Evolutionary conservation across 305 asterid genomes (phyloP).

Genomic region (Vinca major): DNA sequence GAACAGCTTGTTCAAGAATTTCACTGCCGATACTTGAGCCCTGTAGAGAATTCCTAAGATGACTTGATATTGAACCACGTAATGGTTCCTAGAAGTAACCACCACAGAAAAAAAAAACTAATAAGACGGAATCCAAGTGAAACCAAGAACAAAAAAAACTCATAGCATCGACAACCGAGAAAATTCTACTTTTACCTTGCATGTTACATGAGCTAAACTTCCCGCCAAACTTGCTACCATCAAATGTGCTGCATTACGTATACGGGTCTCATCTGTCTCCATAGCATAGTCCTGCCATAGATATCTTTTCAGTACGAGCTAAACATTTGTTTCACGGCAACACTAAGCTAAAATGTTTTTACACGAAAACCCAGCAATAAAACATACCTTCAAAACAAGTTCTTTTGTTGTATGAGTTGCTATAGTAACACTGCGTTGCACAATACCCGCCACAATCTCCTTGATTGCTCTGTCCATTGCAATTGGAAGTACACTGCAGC

Average conservation of each 20-base stretch:
- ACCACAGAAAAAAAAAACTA: background rate
- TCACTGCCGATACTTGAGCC: slow-evolving; percentile 47
- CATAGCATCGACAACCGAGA: slow-evolving; percentile 5
- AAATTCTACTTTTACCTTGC: slow-evolving; percentile 59
- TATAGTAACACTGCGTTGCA: slow-evolving; percentile 91
- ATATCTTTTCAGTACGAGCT: background rate
- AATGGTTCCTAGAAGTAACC: slow-evolving; percentile 63
- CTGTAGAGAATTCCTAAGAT: slow-evolving; percentile 81
- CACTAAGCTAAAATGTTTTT: background rate
- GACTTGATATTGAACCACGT: slow-evolving; percentile 73
- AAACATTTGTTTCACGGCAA: background rate
- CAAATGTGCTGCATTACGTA: slow-evolving; percentile 87
- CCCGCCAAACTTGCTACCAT: slow-evolving; percentile 99
- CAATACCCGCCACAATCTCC: slow-evolving; percentile 79
- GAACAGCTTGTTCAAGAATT: slow-evolving; percentile 74
- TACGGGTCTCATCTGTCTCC: slow-evolving; percentile 93
- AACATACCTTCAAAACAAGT: slow-evolving; percentile 83
- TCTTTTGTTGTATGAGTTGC: slow-evolving; percentile 98
- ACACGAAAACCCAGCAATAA: background rate
- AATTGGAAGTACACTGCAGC: slow-evolving; percentile 70
- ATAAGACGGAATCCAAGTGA: slow-evolving; percentile 1
- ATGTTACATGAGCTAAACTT: slow-evolving; percentile 96
- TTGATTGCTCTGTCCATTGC: slow-evolving; percentile 95
- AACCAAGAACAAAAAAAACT: background rate
- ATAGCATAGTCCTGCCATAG: slow-evolving; percentile 78